Conservation (phyloP, 2,329 filamentous ascomycete species). For the Chaetomiaceae sp. region DNA sequence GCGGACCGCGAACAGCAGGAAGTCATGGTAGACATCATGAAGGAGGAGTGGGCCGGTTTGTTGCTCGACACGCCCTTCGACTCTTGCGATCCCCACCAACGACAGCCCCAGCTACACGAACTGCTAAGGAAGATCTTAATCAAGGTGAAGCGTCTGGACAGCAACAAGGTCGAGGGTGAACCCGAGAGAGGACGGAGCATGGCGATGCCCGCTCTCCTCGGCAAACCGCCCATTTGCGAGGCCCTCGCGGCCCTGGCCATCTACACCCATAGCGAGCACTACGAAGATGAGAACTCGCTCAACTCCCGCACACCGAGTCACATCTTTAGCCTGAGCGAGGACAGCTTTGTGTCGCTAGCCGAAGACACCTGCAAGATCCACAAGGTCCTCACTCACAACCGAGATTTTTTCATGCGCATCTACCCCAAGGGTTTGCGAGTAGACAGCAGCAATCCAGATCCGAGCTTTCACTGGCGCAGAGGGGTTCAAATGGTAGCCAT, state of each 20-base stretch:
- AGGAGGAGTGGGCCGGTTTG: constrained; percentile 73
- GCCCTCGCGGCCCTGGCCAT: constrained; percentile 70
- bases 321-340: constrained; percentile 88
- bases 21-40: constrained; percentile 91
- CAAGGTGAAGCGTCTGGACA: constrained; percentile 65
- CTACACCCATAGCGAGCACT: constrained; percentile 83
- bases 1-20: constrained; percentile 78
- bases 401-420: constrained; percentile 80
- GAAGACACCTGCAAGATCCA: constrained; percentile 17
- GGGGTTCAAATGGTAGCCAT: constrained; percentile 97
- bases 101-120: constrained; percentile 65
- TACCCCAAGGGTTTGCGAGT: constrained; percentile 79
- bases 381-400: constrained; percentile 80
- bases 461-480: constrained; percentile 83
- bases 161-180: constrained; percentile 29
- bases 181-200: constrained; percentile 25
- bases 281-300: constrained; percentile 65
- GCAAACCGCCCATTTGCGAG: constrained; percentile 61
- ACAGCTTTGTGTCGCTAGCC: constrained; percentile 57
- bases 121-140: constrained; percentile 76
- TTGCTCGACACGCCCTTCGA: constrained; percentile 60
- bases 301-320: constrained; percentile 56
- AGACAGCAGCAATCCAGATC: constrained; percentile 91
- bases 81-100: constrained; percentile 47
- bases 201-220: constrained; percentile 31